Evolutionary conservation across 169 alveolate genomes (phyloP).

Genomic region (Plasmodium gonderi): DNA sequence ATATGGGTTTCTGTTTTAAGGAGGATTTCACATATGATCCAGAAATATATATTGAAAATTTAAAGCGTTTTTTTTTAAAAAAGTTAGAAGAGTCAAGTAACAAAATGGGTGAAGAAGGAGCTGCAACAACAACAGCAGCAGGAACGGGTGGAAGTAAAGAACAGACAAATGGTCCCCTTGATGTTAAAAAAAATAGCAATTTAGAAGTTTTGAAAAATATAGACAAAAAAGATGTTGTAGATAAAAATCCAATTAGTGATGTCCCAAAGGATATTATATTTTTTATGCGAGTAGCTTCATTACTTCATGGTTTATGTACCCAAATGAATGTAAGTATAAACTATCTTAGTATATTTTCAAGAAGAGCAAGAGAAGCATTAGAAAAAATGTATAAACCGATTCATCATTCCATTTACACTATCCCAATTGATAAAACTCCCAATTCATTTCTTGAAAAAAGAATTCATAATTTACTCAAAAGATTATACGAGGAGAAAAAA

Average conservation of each 20-base stretch:
- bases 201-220: constrained; percentile 39
- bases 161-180: not conserved
- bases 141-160: constrained; percentile 7
- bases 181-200: not conserved
- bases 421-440: constrained; percentile 58
- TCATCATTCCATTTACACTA: constrained; percentile 23
- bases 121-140: not conserved
- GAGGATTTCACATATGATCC: constrained; percentile 85
- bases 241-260: constrained; percentile 83
- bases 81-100: constrained; percentile 66
- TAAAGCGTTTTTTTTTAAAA: constrained; percentile 80
- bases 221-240: constrained; percentile 50
- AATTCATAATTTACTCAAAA: constrained; percentile 48
- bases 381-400: constrained; percentile 62
- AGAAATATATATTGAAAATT: constrained; percentile 87
- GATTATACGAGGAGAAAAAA: constrained; percentile 60
- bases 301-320: constrained; percentile 86
- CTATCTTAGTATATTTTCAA: constrained; percentile 82
- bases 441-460: constrained; percentile 60
- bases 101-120: constrained; percentile 9
- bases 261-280: constrained; percentile 88
- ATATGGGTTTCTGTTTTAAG: constrained; percentile 88
- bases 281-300: constrained; percentile 87
- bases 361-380: constrained; percentile 81
- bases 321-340: constrained; percentile 85